Base-by-base conservation (phyloP, 805 yeast species). In the Yamadazyma paraphyllophila region DNA sequence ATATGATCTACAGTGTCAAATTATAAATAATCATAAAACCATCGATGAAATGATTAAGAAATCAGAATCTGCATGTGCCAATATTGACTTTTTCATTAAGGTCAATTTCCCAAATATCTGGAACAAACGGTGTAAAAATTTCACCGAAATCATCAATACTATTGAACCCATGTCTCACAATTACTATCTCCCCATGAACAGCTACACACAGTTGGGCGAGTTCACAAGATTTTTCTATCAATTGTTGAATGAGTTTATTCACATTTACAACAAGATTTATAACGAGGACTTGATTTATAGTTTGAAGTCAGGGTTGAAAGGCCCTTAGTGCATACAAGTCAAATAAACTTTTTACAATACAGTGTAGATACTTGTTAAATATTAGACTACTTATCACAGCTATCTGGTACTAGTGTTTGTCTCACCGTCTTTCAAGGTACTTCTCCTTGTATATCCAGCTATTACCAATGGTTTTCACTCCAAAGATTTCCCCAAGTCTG, bases 361-460 rank as follows among this genome's bases (percentile, higher is more conserved):
- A 14, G 36, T 33, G 15, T n/a, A 9, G 24, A 20, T 20, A 6
- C 6, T 20, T 20, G 3, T 3, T 20, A 4, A 6, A 20, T 20
- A 20, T 20, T 20, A 20, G 6, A 4, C 6, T 29, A 29, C 31
- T 11, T 29, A 29, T 4, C n/a, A n/a, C n/a, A n/a, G n/a, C n/a
- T n/a, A n/a, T n/a, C n/a, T n/a, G n/a, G n/a, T n/a, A n/a, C n/a
- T n/a, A 29, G 8, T 20, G 7, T 29, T 11, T 11, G 11, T 8
- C 13, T 26, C 30, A 32, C 24, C 41, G 9, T 25, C 36, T 41
- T 15, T 39, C 44, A 9, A 44, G 39, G 31, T 85, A 85, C 66
- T 84, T 85, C 39, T 79, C 80, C 61, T 83, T 85, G 65, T 83
- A 80, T 30, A 85, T 83, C 92, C 92, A 85, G 48, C 82, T 78